Base-by-base conservation (phyloP, 1,284 basidiomycete species). In the Trametes hirsuta region DNA sequence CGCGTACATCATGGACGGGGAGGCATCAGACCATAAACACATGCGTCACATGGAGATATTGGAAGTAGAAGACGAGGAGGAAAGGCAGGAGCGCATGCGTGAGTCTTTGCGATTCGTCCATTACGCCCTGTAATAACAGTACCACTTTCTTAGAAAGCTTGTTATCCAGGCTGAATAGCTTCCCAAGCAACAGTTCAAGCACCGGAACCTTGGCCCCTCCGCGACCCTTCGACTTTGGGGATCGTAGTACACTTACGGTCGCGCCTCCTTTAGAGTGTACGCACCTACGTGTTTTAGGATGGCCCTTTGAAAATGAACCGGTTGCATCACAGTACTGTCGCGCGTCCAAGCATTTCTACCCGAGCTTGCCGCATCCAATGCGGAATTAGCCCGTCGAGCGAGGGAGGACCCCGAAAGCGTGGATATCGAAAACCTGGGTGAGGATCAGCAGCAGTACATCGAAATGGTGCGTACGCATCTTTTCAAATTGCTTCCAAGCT, bases 291-390 rank as follows among this genome's bases (percentile, higher is more conserved):
- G 37, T 48, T 11, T 2, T 4, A 12, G n/a, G 15, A 24, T 15
- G 15, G n/a, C 9, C 24, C n/a, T 21, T 25, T 11, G 9, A 9
- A 15, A 40, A 3, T 22, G 4, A 34, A 15, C 5, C 41, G 8
- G 21, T 12, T 25, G 6, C 6, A 12, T 2, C 42, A 34, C 21
- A 87, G 87, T 90, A 11, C 74, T 90, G 1, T 79, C 82, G 6
- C 82, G 87, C 30, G 78, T 89, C 1, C 81, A 85, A 67, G 80
- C 82, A 0, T 90, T 90, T 67, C 78, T 90, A 8, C 86, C 87
- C 0, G 75, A 83, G 64, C 75, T 90, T 15, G 81, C 85, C 47
- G 84, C 84, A 14, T 87, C 87, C 2, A 90, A 88, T 64, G 77
- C 77, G 6, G 73, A 78, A 1, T 78, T 90, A 22, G 66, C 77